Evolutionary conservation across 805 yeast species (phyloP).

Genomic region (Saitoella complicata): DNA sequence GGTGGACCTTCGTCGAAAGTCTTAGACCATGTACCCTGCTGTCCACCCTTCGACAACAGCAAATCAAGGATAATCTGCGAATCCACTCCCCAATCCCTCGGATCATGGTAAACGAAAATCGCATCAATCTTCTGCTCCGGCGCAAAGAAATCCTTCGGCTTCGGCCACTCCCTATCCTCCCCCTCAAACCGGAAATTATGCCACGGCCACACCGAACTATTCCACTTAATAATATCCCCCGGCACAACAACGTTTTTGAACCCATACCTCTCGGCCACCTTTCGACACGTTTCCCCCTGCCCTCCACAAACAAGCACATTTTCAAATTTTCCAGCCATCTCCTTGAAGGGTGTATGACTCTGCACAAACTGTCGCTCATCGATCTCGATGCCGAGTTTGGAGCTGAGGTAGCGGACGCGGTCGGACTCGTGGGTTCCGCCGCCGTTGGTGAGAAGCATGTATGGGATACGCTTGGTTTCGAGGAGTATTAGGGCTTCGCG

Average conservation of each 20-base stretch:
- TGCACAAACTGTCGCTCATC: constrained; percentile 71
- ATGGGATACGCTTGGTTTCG: constrained; percentile 64
- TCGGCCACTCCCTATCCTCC: constrained; percentile 33
- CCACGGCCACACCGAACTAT: constrained; percentile 63
- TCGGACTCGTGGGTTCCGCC: constrained; percentile 73
- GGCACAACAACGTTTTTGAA: constrained; percentile 72
- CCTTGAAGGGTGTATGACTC: constrained; percentile 90
- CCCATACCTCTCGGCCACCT: constrained; percentile 72
- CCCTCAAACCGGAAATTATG: constrained; percentile 49
- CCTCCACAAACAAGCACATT: constrained; percentile 83
- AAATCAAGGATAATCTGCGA: constrained; percentile 61
- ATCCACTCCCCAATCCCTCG: constrained; percentile 78
- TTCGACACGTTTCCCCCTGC: constrained; percentile 65
- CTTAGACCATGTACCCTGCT: constrained; percentile 42
- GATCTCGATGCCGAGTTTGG: constrained; percentile 42
- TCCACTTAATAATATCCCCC: constrained; percentile 68
- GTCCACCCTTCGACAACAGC: constrained; percentile 46
- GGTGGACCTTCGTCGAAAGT: constrained; percentile 9
- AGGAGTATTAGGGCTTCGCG: constrained; percentile 52
- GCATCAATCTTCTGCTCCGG: constrained; percentile 40
- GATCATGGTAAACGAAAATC: constrained; percentile 70
- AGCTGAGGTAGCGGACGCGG: constrained; percentile 54
- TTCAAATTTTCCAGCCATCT: constrained; percentile 47
- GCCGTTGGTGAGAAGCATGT: constrained; percentile 77
- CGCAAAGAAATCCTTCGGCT: constrained; percentile 19